Base-by-base conservation (phyloP, 441 rosid species). In the Rhodomyrtus psidioides region DNA sequence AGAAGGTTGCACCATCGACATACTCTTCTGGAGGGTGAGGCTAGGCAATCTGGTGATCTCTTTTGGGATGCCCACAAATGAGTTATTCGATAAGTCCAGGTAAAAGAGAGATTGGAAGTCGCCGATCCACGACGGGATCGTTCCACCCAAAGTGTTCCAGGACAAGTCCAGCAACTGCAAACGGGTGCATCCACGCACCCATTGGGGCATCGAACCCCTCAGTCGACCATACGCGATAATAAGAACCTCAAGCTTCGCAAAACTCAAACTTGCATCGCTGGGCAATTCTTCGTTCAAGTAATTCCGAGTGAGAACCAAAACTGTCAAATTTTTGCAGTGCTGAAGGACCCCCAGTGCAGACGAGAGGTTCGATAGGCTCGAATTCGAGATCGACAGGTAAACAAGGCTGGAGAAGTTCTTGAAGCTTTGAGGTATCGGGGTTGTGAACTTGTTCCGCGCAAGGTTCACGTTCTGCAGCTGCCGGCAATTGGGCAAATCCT, bases 81-180 rank as follows among this genome's bases (percentile, higher is more conserved):
- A 92, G 84, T 95, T 96, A 88, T 93, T 93, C 0, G 96, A 91
- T 30, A 96, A 84, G 90, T 95, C 99, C 92, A 96, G 87, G 92
- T 96, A 96, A 92, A 96, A 96, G 10, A 96, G 93, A 84, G 88
- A 76, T 16, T n/a, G 60, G 84, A 92, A 94, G 55, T 53, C 62
- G 57, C 94, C 94, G 19, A 95, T 70, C 98, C 98, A 95, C 23
- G 74, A 30, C 1, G 98, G 98, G 46, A 94, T 90, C 49, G 83
- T 26, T 79, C 96, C 96, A 6, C 42, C 53, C 90, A 94, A 89
- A 39, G 13, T 91, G 86, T 96, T 96, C 98, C 95, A 92, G 9
- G 98, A 96, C 81, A 95, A 91, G 92, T 96, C 99, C 88, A 96
- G 83, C 89, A 94, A 27, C 91, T 93, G 94, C 90, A 95, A 91